Conservation (phyloP, 1,284 basidiomycete genomes). For the Cryptococcus jaspeensis region DNA sequence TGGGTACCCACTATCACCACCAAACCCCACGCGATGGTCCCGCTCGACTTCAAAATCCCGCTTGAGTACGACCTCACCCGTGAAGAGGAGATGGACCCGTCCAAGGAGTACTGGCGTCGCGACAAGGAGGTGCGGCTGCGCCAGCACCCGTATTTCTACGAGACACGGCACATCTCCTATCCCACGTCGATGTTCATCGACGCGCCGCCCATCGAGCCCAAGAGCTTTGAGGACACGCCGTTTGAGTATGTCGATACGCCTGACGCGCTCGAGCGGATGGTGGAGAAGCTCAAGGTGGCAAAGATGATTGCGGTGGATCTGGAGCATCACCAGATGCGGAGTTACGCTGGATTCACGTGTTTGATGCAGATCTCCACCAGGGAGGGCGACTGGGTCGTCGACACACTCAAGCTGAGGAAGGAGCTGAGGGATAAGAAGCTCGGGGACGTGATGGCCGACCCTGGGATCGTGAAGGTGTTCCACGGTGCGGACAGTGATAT, state of each 20-base stretch:
- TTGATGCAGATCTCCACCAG: conserved; percentile 91
- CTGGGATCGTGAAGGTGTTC: conserved; percentile 82
- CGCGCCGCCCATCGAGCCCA: conserved; percentile 55
- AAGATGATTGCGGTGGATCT: conserved; percentile 89
- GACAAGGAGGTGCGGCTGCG: conserved; percentile 14
- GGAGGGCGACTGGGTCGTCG: conserved; percentile 81
- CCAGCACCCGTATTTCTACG: conserved; percentile 77
- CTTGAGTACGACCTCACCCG: conserved; percentile 19
- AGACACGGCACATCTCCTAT: conserved; percentile 69
- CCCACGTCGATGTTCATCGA: conserved; percentile 66
- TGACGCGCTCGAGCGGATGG: conserved; percentile 29
- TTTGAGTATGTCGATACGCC: conserved; percentile 69
- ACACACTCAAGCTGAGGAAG: conserved; percentile 73
- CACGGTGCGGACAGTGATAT: conserved; percentile 95
- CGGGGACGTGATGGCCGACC: conserved; percentile 73
- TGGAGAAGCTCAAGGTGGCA: conserved; percentile 61
- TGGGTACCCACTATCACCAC: conserved; percentile 61
- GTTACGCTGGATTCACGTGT: conserved; percentile 84
- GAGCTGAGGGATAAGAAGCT: conserved; percentile 60
- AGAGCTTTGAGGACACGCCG: conserved; percentile 66
- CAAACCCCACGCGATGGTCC: conserved; percentile 77
- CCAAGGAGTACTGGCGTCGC: conserved; percentile 6
- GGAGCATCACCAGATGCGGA: conserved; percentile 85
- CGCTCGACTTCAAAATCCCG: conserved; percentile 57
- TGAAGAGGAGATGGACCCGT: conserved; percentile 19